Evolutionary conservation across 768 basidiomycete species (phyloP).

Genomic region (Amanita jacksonii): DNA sequence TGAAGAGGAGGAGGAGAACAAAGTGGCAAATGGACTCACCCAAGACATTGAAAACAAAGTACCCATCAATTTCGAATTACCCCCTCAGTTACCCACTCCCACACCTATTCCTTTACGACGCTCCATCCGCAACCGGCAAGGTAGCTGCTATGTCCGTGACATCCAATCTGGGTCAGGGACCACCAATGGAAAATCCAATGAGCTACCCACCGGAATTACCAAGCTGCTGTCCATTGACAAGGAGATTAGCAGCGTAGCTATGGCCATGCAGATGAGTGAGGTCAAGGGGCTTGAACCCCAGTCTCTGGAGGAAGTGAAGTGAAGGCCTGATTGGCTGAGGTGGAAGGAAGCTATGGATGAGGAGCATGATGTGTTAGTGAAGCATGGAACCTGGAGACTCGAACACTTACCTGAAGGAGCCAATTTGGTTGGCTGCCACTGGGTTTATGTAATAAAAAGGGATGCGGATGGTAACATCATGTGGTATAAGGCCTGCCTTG

Average conservation of each 20-base stretch:
- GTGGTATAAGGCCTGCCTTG: too few species aligned
- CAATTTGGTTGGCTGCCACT: conserved; percentile 15
- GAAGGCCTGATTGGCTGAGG: neutral
- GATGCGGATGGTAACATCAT: conserved; percentile 22
- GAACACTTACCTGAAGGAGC: conserved; percentile 6
- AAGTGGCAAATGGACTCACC: neutral
- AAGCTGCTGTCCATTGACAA: neutral
- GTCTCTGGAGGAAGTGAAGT: conserved; percentile 7
- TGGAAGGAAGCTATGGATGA: conserved; percentile 9
- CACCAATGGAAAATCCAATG: neutral
- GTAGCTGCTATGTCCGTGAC: neutral
- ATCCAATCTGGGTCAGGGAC: neutral
- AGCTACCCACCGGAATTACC: neutral
- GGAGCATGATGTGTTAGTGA: conserved; percentile 6
- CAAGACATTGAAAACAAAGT: conserved; percentile 8
- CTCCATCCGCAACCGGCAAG: neutral
- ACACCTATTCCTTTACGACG: neutral
- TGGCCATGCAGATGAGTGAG: neutral
- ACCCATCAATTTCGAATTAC: too few species aligned
- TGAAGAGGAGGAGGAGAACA: neutral
- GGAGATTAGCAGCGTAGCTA: neutral
- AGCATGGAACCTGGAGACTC: conserved; percentile 5
- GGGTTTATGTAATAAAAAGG: conserved; percentile 29
- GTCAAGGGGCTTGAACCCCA: neutral
- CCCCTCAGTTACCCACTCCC: neutral